phyloP scores from a whole-genome alignment of 352 stramenopile genomes.

The Aphanomyces cochlioides region DNA sequence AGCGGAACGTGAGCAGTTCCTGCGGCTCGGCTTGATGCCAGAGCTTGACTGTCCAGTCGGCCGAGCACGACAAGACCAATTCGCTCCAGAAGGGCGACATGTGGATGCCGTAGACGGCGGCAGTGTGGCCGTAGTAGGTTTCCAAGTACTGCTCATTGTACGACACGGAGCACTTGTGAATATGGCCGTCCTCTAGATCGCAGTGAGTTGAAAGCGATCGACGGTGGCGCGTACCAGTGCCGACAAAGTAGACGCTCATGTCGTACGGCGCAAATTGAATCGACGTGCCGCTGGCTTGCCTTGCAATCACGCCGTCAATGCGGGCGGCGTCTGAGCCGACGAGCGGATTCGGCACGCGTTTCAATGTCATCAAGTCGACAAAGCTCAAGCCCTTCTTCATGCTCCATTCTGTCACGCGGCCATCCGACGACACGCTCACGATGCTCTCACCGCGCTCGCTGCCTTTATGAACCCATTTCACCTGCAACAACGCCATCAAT shows the following conservation, averaged over 20 bases:
- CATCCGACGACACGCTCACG: constrained; percentile 88
- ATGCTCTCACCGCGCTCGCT: constrained; percentile 78
- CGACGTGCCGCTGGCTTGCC: constrained; percentile 79
- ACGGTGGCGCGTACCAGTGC: constrained; percentile 39
- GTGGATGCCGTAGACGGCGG: constrained; percentile 85
- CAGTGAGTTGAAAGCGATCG: neutral
- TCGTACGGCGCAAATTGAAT: constrained; percentile 85
- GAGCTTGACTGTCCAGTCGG: constrained; percentile 87
- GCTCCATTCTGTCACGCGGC: constrained; percentile 90
- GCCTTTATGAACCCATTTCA: constrained; percentile 89
- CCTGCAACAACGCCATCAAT: constrained; percentile 29
- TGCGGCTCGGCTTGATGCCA: constrained; percentile 62
- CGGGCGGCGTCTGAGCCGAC: constrained; percentile 52
- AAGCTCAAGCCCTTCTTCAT: constrained; percentile 89
- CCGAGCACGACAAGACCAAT: constrained; percentile 85
- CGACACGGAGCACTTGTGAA: constrained; percentile 90
- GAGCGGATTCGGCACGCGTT: constrained; percentile 69
- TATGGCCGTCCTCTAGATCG: constrained; percentile 71
- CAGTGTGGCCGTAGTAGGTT: constrained; percentile 84
- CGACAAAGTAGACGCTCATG: constrained; percentile 84
- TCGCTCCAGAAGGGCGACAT: constrained; percentile 83
- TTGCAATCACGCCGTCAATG: constrained; percentile 83
- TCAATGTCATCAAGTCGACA: constrained; percentile 88
- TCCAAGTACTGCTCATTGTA: constrained; percentile 94
- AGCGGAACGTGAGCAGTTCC: constrained; percentile 67